phyloP scores from a whole-genome alignment of 208 protist genomes.

The Zelonia costaricensis region DNA sequence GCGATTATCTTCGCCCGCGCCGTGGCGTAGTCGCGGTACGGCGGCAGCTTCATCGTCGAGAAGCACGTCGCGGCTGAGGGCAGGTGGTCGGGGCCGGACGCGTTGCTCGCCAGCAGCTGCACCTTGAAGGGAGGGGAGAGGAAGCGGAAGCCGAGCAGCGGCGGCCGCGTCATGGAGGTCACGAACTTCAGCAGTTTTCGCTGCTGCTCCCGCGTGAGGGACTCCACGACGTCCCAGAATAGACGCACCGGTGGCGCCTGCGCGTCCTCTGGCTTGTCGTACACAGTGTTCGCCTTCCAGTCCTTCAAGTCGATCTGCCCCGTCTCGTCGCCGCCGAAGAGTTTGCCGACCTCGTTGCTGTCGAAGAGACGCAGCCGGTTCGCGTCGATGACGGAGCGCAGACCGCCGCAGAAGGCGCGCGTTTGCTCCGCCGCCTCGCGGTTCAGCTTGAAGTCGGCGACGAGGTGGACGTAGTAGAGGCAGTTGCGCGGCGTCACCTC shows the following conservation, averaged over 20 bases:
- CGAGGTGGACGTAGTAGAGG: slow-evolving; percentile 91
- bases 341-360: slow-evolving; percentile 80
- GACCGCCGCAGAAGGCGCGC: slow-evolving; percentile 80
- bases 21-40: slow-evolving; percentile 59
- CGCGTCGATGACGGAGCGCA: slow-evolving; percentile 63
- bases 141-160: slow-evolving; percentile 93
- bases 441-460: slow-evolving; percentile 94
- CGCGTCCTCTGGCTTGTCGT: slow-evolving; percentile 68
- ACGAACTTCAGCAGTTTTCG: slow-evolving; percentile 87
- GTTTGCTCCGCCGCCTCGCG: slow-evolving; percentile 81
- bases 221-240: slow-evolving; percentile 92
- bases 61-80: slow-evolving; percentile 94
- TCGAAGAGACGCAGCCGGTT: slow-evolving; percentile 86
- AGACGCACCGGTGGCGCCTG: slow-evolving; percentile 49
- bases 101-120: slow-evolving; percentile 47
- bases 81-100: slow-evolving; percentile 49
- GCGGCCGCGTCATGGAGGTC: slow-evolving; percentile 83
- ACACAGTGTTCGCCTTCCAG: slow-evolving; percentile 84
- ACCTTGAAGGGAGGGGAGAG: slow-evolving; percentile 91
- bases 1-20: slow-evolving; percentile 86
- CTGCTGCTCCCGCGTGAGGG: slow-evolving; percentile 68
- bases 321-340: slow-evolving; percentile 82
- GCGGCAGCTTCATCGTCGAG: slow-evolving; percentile 92
- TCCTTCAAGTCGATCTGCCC: slow-evolving; percentile 87
- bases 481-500: slow-evolving; percentile 86